phyloP scores from a whole-genome alignment of 352 stramenopile genomes.

The Phytophthora rubi region DNA sequence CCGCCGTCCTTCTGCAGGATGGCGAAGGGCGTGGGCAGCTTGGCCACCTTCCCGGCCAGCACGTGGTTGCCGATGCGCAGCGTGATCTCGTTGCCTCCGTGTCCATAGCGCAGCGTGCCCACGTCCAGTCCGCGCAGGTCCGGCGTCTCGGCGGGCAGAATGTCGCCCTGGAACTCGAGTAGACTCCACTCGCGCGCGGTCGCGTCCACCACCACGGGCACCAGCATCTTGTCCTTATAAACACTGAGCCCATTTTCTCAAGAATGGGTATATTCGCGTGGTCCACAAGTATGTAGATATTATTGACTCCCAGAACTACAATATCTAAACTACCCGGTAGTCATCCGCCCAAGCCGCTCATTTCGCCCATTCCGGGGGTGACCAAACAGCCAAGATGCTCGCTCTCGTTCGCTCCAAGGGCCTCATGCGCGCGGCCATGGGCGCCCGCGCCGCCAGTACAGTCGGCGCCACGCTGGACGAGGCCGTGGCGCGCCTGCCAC shows the following conservation, averaged over 20 bases:
- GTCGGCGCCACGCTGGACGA: slow-evolving; percentile 77
- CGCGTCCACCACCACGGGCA: slow-evolving; percentile 70
- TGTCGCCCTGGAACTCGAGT: slow-evolving; percentile 83
- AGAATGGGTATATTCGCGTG: neutral
- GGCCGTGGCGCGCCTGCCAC: slow-evolving; percentile 75
- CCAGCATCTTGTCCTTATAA: slow-evolving; percentile 46
- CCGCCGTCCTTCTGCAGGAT: slow-evolving; percentile 64
- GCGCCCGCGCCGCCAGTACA: slow-evolving; percentile 60
- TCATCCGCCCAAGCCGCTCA: slow-evolving; percentile 22
- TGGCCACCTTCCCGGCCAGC: slow-evolving; percentile 70
- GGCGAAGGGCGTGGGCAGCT: slow-evolving; percentile 77
- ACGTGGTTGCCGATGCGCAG: slow-evolving; percentile 88
- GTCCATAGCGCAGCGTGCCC: slow-evolving; percentile 71
- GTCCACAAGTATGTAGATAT: neutral
- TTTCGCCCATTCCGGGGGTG: slow-evolving; percentile 35
- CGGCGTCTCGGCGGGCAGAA: slow-evolving; percentile 45
- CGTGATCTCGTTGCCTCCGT: slow-evolving; percentile 57
- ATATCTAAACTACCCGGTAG: neutral
- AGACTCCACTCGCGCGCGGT: slow-evolving; percentile 81
- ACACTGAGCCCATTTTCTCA: too few species aligned
- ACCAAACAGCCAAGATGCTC: slow-evolving; percentile 48
- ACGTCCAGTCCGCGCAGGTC: slow-evolving; percentile 60
- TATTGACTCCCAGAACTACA: too few species aligned
- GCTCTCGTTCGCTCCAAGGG: slow-evolving; percentile 68
- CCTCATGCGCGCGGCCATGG: slow-evolving; percentile 46